Evolutionary conservation across 805 yeast genomes (phyloP).

Genomic region (Starmera pachycereana): DNA sequence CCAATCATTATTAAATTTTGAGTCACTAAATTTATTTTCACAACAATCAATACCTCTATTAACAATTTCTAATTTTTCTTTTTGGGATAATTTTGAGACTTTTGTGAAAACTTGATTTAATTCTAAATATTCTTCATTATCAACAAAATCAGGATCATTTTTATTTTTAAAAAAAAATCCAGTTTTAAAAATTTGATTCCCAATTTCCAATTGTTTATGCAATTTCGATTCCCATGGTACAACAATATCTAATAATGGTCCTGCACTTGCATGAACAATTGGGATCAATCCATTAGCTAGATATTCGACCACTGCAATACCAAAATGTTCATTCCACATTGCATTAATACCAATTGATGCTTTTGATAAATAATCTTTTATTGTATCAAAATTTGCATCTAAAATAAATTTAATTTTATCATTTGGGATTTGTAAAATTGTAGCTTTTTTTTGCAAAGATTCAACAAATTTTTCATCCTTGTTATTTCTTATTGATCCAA

Average conservation of each 20-base stretch:
- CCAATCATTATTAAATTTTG: slow-evolving; percentile 49
- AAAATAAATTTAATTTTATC: slow-evolving; percentile 42
- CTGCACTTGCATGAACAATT: slow-evolving; percentile 89
- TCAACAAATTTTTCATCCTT: slow-evolving; percentile 54
- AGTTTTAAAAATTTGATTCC: slow-evolving; percentile 35
- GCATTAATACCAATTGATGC: slow-evolving; percentile 80
- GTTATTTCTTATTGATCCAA: slow-evolving; percentile 75
- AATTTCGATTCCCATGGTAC: slow-evolving; percentile 34
- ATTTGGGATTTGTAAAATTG: slow-evolving; percentile 30
- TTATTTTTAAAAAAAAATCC: slow-evolving; percentile 74
- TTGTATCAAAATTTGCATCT: slow-evolving; percentile 62
- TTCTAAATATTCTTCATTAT: slow-evolving; percentile 26
- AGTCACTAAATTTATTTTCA: slow-evolving; percentile 49
- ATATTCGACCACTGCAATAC: slow-evolving; percentile 93
- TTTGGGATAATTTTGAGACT: slow-evolving; percentile 29
- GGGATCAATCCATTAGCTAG: slow-evolving; percentile 81
- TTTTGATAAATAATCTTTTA: slow-evolving; percentile 40
- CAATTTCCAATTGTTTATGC: slow-evolving; percentile 17
- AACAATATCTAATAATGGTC: slow-evolving; percentile 85
- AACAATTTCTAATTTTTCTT: slow-evolving; percentile 31
- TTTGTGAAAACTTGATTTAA: slow-evolving; percentile 39
- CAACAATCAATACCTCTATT: slow-evolving; percentile 35
- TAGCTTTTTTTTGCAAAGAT: slow-evolving; percentile 33
- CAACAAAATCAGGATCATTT: slow-evolving; percentile 54
- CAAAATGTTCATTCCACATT: slow-evolving; percentile 99